phyloP scores from a whole-genome alignment of 169 alveolate genomes.

The Miamiensis avidus region DNA sequence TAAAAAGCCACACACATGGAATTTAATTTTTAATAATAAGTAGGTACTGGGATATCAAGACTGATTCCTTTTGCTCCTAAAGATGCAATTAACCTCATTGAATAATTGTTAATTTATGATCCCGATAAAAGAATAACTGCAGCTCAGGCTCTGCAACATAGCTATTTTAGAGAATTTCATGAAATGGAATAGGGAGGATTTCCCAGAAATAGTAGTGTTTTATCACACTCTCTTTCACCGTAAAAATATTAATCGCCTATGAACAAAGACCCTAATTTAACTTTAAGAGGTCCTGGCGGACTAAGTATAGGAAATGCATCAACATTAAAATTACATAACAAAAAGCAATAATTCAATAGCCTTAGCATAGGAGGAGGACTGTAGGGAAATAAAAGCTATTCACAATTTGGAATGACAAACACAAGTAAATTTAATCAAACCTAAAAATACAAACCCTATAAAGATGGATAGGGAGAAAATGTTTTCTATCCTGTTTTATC shows the following conservation, averaged over 20 bases:
- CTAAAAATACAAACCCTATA: neutral
- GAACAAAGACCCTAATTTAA: neutral
- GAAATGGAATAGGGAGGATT: constrained; percentile 8
- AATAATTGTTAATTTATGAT: constrained; percentile 41
- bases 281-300: neutral
- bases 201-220: neutral
- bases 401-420: no score
- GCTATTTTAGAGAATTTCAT: constrained; percentile 49
- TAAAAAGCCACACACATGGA: constrained; percentile 69
- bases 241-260: neutral
- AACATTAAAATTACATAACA: neutral
- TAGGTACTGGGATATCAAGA: constrained; percentile 57
- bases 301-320: no score
- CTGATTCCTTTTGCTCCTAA: constrained; percentile 20
- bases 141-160: constrained; percentile 47
- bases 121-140: constrained; percentile 64
- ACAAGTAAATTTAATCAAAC: neutral
- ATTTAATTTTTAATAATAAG: constrained; percentile 69
- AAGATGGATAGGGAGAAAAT: neutral
- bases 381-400: no score
- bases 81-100: constrained; percentile 63
- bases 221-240: neutral
- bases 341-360: neutral
- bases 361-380: neutral
- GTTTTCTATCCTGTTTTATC: neutral